Base-by-base conservation (phyloP, 169 alveolate species). In the Eimeria tenella region DNA sequence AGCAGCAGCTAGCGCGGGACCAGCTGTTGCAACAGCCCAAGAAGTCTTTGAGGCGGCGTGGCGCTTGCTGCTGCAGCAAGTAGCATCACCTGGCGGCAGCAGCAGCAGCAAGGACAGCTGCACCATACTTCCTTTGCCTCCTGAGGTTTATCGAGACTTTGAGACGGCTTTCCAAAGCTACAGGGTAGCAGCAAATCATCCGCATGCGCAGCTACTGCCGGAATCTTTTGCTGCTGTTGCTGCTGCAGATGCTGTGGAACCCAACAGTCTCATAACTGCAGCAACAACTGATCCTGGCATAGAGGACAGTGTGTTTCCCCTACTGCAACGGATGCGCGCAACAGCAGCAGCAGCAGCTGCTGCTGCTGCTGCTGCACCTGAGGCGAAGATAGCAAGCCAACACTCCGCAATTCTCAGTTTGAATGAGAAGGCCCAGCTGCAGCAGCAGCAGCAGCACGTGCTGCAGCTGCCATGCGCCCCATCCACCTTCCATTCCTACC, bases 331-430 rank as follows among this genome's bases (percentile, higher is more conserved):
- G 84, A 74, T 74, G 84, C 8, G 10, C 62, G 84, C 84, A 42
- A 42, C 84, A 10, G 75, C 75, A 65, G 75, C 75, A 65, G 75
- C 75, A 11, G 75, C 75, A 65, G 75, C 75, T 3, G 75, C 75
- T 65, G 75, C 75, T 15, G 62, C 84, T 6, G 55, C 81, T 6
- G 60, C 42, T 31, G 19, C 68, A 58, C 68, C 1, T 17, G 68
- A 58, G 68, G 19, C 21, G 21, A 58, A 17, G 50, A 50, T 0
- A 11, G 77, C 77, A 15, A 68, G 52, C 77, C 42, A 31, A 13
- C 68, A 13, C 68, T 58, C 11, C 68, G 42, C 62, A 17, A 56
- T 13, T 63, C 1, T 17, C 73, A 63, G 73, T 13, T 63, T 13
- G 73, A 8, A 31, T 68, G 50, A n/a, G 77, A 31, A 21, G 21